Percentiles rank a stretch among this genome's conserved stretches.
Conservation (phyloP, 306 rosid species). For the Neltuma alba region DNA sequence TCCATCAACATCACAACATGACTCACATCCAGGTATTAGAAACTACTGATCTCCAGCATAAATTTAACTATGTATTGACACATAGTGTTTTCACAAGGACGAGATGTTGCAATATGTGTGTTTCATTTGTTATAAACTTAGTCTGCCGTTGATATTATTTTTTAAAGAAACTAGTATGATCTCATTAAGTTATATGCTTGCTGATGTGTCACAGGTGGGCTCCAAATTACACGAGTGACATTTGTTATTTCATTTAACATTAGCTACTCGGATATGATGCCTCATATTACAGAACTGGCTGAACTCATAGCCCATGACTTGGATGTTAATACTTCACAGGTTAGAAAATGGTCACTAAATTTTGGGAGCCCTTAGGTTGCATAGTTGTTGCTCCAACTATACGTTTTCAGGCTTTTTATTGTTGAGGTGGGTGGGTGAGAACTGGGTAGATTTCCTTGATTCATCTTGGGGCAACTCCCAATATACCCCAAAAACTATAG, state of each 20-base stretch:
- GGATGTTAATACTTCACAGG: slow-evolving; percentile 81
- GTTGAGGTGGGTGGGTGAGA: slow-evolving; percentile 21
- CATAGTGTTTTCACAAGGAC: slow-evolving; percentile 24
- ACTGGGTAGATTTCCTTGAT: slow-evolving; percentile 21
- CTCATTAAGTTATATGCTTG: slow-evolving; percentile 15
- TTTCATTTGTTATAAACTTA: slow-evolving; percentile 16
- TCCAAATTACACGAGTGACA: slow-evolving; percentile 60
- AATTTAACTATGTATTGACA: slow-evolving; percentile 15
- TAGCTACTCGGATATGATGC: slow-evolving; percentile 68
- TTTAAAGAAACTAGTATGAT: slow-evolving; percentile 17
- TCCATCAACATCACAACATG: slow-evolving; percentile 50
- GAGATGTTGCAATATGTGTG: slow-evolving; percentile 16
- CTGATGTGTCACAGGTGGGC: slow-evolving; percentile 53
- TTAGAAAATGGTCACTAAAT: slow-evolving; percentile 41
- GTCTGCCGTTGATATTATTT: slow-evolving; percentile 24
- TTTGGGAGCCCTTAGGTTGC: slow-evolving; percentile 3
- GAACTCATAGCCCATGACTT: slow-evolving; percentile 74
- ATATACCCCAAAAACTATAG: slow-evolving; percentile 2
- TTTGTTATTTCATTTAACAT: slow-evolving; percentile 67
- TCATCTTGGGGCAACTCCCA: slow-evolving; percentile 22
- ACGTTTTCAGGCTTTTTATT: slow-evolving; percentile 6
- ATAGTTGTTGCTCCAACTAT: slow-evolving; percentile 4
- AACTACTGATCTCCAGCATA: slow-evolving; percentile 13
- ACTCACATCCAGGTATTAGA: slow-evolving; percentile 55
- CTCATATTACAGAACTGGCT: slow-evolving; percentile 64